phyloP scores from a whole-genome alignment of 345 rosid species.

The Brassica napus region Da-Ae NC_063441.1:19373501-19374000 shows the following conservation, averaged over 20 bases:
- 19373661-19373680: slow-evolving; percentile 60
- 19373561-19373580: neutral
- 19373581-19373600: neutral
- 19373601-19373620: neutral
- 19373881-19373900: slow-evolving; percentile 48
- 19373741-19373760: slow-evolving; percentile 78
- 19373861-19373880: too few relatives aligned
- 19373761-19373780: neutral
- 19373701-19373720: slow-evolving; percentile 60
- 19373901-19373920: slow-evolving; percentile 79
- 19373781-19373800: neutral
- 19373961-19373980: neutral
- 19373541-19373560: neutral
- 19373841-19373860: too few relatives aligned
- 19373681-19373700: slow-evolving; percentile 57
- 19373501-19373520: neutral
- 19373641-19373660: slow-evolving; percentile 54
- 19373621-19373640: slow-evolving; percentile 39
- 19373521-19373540: neutral
- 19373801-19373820: too few relatives aligned
- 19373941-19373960: slow-evolving; percentile 40
- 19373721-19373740: slow-evolving; percentile 58
- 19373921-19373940: slow-evolving; percentile 53
- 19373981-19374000: neutral
- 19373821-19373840: too few relatives aligned